Base-by-base conservation (phyloP, 2,329 filamentous ascomycete species). In the Calonectria fujianensis region DNA sequence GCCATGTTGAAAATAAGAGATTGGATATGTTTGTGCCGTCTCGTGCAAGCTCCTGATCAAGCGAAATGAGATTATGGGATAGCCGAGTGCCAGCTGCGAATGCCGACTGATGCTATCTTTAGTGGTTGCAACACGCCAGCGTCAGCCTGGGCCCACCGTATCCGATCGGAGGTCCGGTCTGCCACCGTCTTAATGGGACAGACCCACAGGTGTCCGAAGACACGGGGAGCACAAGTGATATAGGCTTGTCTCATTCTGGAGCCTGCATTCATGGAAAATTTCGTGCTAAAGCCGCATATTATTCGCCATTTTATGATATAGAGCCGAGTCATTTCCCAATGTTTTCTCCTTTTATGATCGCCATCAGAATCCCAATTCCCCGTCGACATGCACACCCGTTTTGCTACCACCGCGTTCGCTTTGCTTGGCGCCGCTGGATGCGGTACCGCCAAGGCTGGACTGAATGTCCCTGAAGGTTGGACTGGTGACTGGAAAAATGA, bases 311-410 rank as follows among this genome's bases (percentile, higher is more conserved):
- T n/a, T 35, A 57, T 57, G 10, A 18, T n/a, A n/a, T n/a, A 20
- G 29, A 18, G 2, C 29, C 31, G 29, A 35, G 18, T 57, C 52
- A 6, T 35, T n/a, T 18, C 29, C 31, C 52, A 57, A 57, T 57
- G 52, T 57, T 57, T 57, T 57, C 29, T 57, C 52, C 52, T n/a
- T 57, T 57, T 57, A 57, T 57, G 52, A n/a, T 57, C 7, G 18
- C 16, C 1, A 20, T 31, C 31, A 5, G 9, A 57, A 5, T 57
- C 31, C 20, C 52, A 6, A 57, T 57, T 35, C 29, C 16, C 20
- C 52, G 52, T n/a, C 52, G 16, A 4, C 29, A 57, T 57, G 52
- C 16, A 13, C 29, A 35, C 29, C 7, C 14, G 4, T 57, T 57
- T 57, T 57, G 29, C 29, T 57, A n/a, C 52, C 18, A 57, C 16